phyloP scores from a whole-genome alignment of 164 flowering plant genomes.

The Vitis amurensis region DNA sequence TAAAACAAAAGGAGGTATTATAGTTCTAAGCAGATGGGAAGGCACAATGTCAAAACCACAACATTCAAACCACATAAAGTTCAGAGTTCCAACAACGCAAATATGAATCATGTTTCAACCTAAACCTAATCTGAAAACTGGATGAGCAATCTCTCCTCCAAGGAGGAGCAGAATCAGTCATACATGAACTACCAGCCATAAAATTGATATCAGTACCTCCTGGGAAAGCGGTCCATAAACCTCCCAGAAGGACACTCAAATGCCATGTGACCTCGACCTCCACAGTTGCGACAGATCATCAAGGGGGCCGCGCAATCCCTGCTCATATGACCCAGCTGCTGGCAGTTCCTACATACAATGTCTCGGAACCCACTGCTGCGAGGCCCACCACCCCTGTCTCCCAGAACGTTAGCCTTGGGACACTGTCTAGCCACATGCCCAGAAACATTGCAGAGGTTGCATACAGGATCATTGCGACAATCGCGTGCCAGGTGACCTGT shows the following conservation, averaged over 20 bases:
- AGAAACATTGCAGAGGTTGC: conserved; percentile 59
- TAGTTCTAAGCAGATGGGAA: too few species aligned
- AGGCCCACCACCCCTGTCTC: conserved; percentile 32
- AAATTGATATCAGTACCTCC: conserved; percentile 23
- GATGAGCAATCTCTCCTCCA: too few species aligned
- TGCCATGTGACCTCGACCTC: conserved; percentile 86
- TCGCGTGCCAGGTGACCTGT: conserved; percentile 66
- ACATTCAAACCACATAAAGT: too few species aligned
- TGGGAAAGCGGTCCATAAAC: conserved; percentile 35
- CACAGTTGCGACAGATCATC: conserved; percentile 77
- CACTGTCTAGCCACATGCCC: conserved; percentile 90
- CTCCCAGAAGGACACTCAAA: conserved; percentile 77
- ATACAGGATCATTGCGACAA: conserved; percentile 53
- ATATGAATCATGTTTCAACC: too few species aligned
- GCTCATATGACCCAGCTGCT: conserved; percentile 79
- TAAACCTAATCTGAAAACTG: too few species aligned
- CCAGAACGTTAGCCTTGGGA: conserved; percentile 43
- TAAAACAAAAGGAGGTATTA: too few species aligned
- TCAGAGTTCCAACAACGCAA: background rate
- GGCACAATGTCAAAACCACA: too few species aligned
- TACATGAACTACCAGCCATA: background rate
- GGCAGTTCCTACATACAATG: conserved; percentile 58
- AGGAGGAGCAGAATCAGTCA: too few species aligned
- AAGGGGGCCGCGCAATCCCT: conserved; percentile 67
- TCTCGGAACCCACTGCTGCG: conserved; percentile 41